Evolutionary conservation across 2,329 filamentous ascomycete species (phyloP).

Genomic region (Coniochaeta prunicola): DNA sequence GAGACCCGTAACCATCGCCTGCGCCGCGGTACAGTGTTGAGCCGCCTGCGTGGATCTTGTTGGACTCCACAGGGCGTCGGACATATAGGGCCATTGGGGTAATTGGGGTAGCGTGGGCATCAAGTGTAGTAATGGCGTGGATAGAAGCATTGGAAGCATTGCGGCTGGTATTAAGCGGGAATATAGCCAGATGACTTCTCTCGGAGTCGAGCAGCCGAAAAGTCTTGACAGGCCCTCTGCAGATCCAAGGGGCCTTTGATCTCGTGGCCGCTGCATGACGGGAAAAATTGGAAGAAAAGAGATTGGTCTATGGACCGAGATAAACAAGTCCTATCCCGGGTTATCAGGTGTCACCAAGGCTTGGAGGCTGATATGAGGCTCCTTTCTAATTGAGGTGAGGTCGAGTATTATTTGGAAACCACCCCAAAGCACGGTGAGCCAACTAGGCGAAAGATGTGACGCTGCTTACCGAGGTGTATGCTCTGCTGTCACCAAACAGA

Average conservation of each 20-base stretch:
- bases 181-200: slow-evolving; percentile 13
- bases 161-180: slow-evolving; percentile 13
- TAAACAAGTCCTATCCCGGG: background rate
- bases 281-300: background rate
- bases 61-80: background rate
- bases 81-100: background rate
- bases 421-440: background rate
- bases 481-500: background rate
- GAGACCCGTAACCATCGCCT: background rate
- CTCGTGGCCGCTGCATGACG: background rate
- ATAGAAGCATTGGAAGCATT: slow-evolving; percentile 9
- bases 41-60: background rate
- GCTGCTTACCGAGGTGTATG: background rate
- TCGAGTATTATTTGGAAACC: background rate
- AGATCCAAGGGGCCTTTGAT: background rate
- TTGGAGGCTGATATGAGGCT: background rate
- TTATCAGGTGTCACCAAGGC: background rate
- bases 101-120: background rate
- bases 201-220: slow-evolving; percentile 6
- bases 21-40: background rate
- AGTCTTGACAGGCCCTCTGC: background rate
- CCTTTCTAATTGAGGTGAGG: background rate
- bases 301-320: background rate
- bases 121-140: background rate
- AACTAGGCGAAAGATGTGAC: background rate